Conservation (phyloP, 1,284 basidiomycete species). For the Ustilago tritici region DNA sequence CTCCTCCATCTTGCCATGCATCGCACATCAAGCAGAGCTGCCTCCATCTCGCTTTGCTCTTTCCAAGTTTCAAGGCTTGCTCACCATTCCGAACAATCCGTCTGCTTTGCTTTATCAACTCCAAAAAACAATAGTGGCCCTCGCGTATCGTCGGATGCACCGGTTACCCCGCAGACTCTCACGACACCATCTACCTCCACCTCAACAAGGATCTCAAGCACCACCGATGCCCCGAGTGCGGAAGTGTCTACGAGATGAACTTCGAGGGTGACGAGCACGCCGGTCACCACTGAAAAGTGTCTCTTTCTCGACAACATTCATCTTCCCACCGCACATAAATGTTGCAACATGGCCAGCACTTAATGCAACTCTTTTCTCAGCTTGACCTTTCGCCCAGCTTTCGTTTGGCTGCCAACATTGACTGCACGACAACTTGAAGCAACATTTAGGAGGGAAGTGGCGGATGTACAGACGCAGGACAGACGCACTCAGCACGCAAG, state of each 20-base stretch:
- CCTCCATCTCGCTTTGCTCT: not conserved
- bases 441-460: too few species aligned
- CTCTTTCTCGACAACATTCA: not conserved
- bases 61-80: not conserved
- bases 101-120: not conserved
- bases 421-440: not conserved
- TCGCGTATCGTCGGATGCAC: conserved; percentile 67
- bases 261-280: conserved; percentile 56
- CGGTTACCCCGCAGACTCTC: conserved; percentile 66
- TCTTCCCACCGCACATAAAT: conserved; percentile 2
- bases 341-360: conserved; percentile 20
- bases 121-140: conserved; percentile 45
- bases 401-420: not conserved
- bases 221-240: conserved; percentile 68
- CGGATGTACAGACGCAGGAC: not conserved
- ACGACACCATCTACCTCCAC: conserved; percentile 68
- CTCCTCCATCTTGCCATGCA: not conserved
- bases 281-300: conserved; percentile 50
- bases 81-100: not conserved
- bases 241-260: conserved; percentile 63
- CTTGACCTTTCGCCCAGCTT: conserved; percentile 6
- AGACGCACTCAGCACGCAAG: not conserved
- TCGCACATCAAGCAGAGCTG: not conserved
- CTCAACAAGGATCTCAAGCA: conserved; percentile 61
- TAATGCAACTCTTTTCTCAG: conserved; percentile 38